These are phyloP conservation scores for Ciborinia camelliae DNA, from an alignment of 2,329 filamentous ascomycete species.

Conservation along the genomic window DNA sequence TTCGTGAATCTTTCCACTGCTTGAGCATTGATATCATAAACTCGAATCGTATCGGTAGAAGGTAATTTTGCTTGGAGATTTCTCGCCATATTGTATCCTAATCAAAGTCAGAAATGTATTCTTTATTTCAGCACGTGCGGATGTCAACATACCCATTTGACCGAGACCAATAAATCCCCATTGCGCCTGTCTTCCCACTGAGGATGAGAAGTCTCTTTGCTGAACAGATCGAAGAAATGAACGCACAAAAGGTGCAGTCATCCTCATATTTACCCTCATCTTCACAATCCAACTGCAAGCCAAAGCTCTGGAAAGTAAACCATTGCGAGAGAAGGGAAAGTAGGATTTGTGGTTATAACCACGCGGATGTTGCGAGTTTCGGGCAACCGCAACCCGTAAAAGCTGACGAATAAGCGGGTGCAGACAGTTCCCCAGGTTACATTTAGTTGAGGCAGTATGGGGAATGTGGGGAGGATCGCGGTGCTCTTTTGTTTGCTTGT, in stretches of 20 bases:
- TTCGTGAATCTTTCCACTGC: conserved; percentile 54
- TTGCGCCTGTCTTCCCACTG: conserved; percentile 44
- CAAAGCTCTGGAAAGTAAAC: background rate
- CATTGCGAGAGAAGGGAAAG: background rate
- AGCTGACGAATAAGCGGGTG: conserved; percentile 3
- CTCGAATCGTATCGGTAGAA: conserved; percentile 56
- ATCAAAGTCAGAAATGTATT: conserved; percentile 24
- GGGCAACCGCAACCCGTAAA: background rate
- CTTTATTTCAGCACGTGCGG: conserved; percentile 20
- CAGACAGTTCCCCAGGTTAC: background rate
- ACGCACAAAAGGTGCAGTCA: conserved; percentile 27
- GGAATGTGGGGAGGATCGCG: conserved; percentile 15
- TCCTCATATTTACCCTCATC: conserved; percentile 33
- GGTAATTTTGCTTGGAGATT: conserved; percentile 67
- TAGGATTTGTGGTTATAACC: background rate
- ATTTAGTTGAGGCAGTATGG: background rate
- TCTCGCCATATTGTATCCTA: conserved; percentile 70
- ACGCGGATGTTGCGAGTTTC: background rate
- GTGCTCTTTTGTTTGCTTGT: background rate
- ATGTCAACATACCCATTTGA: conserved; percentile 52
- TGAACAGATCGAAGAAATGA: conserved; percentile 27
- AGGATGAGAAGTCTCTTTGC: conserved; percentile 45
- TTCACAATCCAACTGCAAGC: conserved; percentile 14
- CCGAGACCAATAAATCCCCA: conserved; percentile 60
- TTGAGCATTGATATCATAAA: conserved; percentile 63